A percentile compares a stretch with the other conserved stretches of the same genome.
These are phyloP conservation scores for Leptographium lundbergii DNA, from an alignment of 2,329 filamentous ascomycete genomes.

Conservation along the genomic window DNA sequence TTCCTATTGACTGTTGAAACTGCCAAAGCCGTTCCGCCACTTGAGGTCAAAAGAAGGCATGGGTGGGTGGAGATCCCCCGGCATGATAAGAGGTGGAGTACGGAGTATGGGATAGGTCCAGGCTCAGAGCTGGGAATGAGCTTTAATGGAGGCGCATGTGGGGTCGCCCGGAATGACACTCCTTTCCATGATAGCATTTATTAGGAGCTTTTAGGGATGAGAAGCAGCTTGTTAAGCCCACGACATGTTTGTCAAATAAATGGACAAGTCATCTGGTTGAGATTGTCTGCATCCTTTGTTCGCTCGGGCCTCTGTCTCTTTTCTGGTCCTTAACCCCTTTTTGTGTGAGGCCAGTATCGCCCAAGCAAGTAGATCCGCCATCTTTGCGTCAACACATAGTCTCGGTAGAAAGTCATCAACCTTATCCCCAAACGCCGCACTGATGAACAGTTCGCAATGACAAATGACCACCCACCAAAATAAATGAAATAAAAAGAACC, in stretches of 20 bases:
- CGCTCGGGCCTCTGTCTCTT: neutral
- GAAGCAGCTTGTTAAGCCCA: neutral
- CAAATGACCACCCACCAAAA: neutral
- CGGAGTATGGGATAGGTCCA: neutral
- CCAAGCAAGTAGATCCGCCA: neutral
- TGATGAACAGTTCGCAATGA: neutral
- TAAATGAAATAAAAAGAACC: neutral
- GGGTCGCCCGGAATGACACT: neutral
- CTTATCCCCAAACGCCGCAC: neutral
- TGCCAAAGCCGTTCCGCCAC: neutral
- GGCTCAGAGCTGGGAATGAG: neutral
- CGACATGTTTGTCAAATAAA: neutral
- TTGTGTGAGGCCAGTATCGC: neutral
- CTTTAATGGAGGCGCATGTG: neutral
- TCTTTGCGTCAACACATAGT: neutral
- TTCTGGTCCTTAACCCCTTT: neutral
- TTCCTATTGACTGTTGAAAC: neutral
- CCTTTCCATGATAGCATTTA: neutral
- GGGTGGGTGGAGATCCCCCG: neutral
- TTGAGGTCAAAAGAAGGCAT: neutral
- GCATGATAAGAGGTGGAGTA: neutral
- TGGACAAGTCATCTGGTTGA: neutral
- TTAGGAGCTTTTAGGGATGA: neutral
- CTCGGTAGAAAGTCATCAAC: neutral
- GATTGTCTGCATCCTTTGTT: neutral